Conservation (phyloP, 2,329 filamentous ascomycete species). For the Fonsecaea multimorphosa region DNA sequence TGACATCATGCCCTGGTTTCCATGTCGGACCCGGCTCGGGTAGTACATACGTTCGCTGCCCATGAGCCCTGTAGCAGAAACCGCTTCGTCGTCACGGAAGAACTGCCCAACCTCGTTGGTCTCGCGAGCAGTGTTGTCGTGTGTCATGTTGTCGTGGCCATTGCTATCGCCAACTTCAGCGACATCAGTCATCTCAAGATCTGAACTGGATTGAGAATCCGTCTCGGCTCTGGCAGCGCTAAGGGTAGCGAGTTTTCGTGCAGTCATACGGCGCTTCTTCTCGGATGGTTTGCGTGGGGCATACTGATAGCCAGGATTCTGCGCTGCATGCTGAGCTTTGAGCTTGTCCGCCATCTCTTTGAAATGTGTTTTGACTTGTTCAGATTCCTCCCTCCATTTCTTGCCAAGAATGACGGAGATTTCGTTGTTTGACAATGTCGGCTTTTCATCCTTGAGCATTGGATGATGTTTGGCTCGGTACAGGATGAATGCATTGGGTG, state of each 20-base stretch:
- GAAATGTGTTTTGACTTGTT: constrained; percentile 47
- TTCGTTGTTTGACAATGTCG: constrained; percentile 53
- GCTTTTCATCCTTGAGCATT: constrained; percentile 47
- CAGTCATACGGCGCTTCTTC: constrained; percentile 54
- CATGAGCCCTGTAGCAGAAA: constrained; percentile 5
- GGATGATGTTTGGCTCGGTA: constrained; percentile 52
- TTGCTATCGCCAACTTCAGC: not conserved
- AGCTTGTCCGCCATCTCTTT: constrained; percentile 48
- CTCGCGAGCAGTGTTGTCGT: not conserved
- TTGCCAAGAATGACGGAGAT: constrained; percentile 53
- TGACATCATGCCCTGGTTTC: constrained; percentile 5
- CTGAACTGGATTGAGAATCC: constrained; percentile 7
- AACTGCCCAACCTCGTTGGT: not conserved
- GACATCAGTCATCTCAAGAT: constrained; percentile 14
- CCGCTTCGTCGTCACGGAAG: not conserved
- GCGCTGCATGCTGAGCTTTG: constrained; percentile 49
- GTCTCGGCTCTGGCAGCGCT: constrained; percentile 9
- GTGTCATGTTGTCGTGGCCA: not conserved
- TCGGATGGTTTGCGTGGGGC: constrained; percentile 55
- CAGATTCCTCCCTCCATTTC: constrained; percentile 50
- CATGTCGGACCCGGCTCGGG: constrained; percentile 4
- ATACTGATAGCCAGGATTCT: constrained; percentile 55
- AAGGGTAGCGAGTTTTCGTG: constrained; percentile 42
- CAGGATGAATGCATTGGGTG: constrained; percentile 55
- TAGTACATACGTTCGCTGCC: not conserved